These are phyloP conservation scores for Nemania abortiva DNA, from an alignment of 2,329 filamentous ascomycete genomes.

Conservation along the genomic window DNA sequence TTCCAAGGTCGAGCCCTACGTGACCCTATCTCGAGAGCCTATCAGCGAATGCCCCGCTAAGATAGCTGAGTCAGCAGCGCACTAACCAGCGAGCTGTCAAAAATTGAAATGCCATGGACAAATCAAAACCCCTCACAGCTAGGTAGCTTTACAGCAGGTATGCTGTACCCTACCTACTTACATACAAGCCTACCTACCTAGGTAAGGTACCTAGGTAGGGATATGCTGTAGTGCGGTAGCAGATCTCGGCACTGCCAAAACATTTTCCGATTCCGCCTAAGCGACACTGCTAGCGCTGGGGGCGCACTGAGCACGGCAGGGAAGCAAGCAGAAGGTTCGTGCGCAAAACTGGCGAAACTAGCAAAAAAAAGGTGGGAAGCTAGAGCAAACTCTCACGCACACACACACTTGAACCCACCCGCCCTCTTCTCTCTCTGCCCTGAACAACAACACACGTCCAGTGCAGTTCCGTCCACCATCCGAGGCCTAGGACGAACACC, in stretches of 20 bases:
- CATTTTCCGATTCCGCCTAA: slow-evolving; percentile 31
- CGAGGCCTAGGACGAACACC: slow-evolving; percentile 34
- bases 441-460: not conserved
- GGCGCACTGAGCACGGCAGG: not conserved
- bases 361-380: slow-evolving; percentile 27
- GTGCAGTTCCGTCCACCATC: slow-evolving; percentile 18
- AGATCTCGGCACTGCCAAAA: slow-evolving; percentile 24
- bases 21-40: slow-evolving; percentile 18
- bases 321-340: slow-evolving; percentile 30
- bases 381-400: slow-evolving; percentile 25
- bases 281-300: slow-evolving; percentile 14
- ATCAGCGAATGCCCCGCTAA: slow-evolving; percentile 15
- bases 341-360: slow-evolving; percentile 34
- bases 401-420: slow-evolving; percentile 22
- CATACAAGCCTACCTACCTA: too few species aligned
- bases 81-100: slow-evolving; percentile 43
- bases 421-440: not conserved
- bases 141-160: not conserved
- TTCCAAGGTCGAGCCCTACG: slow-evolving; percentile 34
- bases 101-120: slow-evolving; percentile 22
- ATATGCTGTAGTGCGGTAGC: not conserved
- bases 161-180: too few species aligned
- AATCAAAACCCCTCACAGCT: slow-evolving; percentile 30
- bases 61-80: slow-evolving; percentile 42
- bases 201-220: not conserved